Evolutionary conservation across 495 filamentous ascomycete genomes (phyloP).

Genomic region (Aspergillus mulundensis): DNA sequence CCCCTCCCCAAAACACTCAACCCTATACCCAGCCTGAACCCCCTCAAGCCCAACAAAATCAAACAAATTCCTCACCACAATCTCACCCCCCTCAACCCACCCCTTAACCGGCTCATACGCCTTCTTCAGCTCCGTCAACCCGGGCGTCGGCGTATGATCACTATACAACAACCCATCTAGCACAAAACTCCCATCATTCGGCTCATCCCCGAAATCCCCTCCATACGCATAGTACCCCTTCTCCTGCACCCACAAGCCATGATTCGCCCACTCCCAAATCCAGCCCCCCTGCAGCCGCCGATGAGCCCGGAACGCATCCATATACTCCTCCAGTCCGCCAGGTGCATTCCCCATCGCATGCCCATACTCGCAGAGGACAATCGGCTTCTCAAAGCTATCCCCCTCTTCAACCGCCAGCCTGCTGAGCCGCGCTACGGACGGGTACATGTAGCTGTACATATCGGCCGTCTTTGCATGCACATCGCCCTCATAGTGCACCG

Average conservation of each 20-base stretch:
- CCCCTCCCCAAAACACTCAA: slow-evolving; percentile 20
- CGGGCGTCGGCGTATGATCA: slow-evolving; percentile 56
- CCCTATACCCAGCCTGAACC: slow-evolving; percentile 28
- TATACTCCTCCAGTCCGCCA: slow-evolving; percentile 7
- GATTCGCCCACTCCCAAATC: slow-evolving; percentile 40
- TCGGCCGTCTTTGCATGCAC: slow-evolving; percentile 54
- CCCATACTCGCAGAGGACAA: slow-evolving; percentile 65
- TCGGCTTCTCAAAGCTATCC: slow-evolving; percentile 48
- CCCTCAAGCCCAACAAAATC: slow-evolving; percentile 50
- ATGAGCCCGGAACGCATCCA: slow-evolving; percentile 1
- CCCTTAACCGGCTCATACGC: slow-evolving; percentile 49
- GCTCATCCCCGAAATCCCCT: slow-evolving; percentile 63
- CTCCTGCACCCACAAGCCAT: slow-evolving; percentile 54
- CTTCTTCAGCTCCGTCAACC: slow-evolving; percentile 58
- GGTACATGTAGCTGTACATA: slow-evolving; percentile 66
- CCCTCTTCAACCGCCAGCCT: slow-evolving; percentile 34
- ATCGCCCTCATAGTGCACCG: slow-evolving; percentile 66
- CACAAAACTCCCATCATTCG: slow-evolving; percentile 62
- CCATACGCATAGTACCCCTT: slow-evolving; percentile 58
- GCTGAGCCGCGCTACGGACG: slow-evolving; percentile 46
- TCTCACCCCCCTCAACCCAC: background rate
- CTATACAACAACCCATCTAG: slow-evolving; percentile 61
- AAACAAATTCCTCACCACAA: slow-evolving; percentile 47
- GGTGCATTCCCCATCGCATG: slow-evolving; percentile 75
- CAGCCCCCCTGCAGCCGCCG: slow-evolving; percentile 10